Evolutionary conservation across 345 rosid species (phyloP).

Genomic region (Rubroshorea leprosula): DNA sequence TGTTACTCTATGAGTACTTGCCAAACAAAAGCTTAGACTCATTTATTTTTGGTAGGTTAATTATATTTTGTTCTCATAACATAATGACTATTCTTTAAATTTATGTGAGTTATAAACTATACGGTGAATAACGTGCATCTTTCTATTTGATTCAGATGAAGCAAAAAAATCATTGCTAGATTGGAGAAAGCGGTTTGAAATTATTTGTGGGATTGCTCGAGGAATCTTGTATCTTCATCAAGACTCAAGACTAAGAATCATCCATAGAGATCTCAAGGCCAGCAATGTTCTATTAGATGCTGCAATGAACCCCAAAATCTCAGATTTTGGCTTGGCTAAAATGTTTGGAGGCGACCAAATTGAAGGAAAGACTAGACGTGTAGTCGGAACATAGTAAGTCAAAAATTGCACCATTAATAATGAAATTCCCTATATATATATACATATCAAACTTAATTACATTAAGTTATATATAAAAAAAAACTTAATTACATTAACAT

Average conservation of each 20-base stretch:
- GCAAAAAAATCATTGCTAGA: conserved; percentile 26
- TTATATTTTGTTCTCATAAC: too few relatives aligned
- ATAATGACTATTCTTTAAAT: too few relatives aligned
- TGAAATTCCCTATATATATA: not conserved
- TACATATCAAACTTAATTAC: not conserved
- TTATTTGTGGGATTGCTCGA: conserved; percentile 53
- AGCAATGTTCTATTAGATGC: conserved; percentile 55
- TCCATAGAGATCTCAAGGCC: conserved; percentile 66
- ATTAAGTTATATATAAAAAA: too few relatives aligned
- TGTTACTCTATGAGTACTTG: conserved; percentile 59
- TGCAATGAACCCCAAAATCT: conserved; percentile 48
- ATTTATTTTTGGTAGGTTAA: conserved; percentile 41
- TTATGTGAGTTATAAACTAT: too few relatives aligned
- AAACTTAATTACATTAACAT: too few relatives aligned
- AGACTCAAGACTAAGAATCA: conserved; percentile 68
- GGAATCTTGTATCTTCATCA: conserved; percentile 71
- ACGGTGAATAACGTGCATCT: too few relatives aligned
- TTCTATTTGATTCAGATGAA: conserved; percentile 33
- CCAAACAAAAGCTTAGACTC: conserved; percentile 59
- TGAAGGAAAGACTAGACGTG: conserved; percentile 44
- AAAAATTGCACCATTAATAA: not conserved
- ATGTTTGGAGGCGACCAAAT: conserved; percentile 46
- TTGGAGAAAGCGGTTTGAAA: conserved; percentile 52
- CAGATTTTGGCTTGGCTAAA: conserved; percentile 67
- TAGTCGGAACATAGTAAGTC: conserved; percentile 71